Percentiles rank a stretch among this genome's conserved stretches.
These are phyloP conservation scores for Hippophae gyantsensis DNA, from an alignment of 306 rosid genomes.

Conservation along the genomic window DNA sequence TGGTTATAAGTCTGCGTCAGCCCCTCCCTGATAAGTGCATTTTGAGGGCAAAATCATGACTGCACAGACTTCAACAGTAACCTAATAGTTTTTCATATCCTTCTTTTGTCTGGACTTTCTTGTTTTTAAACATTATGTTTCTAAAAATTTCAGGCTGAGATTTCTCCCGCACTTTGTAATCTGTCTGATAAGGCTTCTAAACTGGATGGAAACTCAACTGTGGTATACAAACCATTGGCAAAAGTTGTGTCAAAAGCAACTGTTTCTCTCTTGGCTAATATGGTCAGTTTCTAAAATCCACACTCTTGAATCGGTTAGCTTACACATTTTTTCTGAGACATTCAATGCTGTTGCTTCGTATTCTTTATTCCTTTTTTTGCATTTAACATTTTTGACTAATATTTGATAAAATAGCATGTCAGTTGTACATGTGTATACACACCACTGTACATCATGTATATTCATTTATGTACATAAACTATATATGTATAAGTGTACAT, in stretches of 20 bases:
- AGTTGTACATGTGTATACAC: too few species aligned
- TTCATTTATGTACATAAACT: too few species aligned
- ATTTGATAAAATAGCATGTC: too few species aligned
- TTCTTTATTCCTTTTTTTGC: too few species aligned
- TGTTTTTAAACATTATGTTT: conserved; percentile 17
- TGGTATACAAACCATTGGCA: conserved; percentile 75
- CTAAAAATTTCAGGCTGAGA: conserved; percentile 39
- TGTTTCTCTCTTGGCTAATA: conserved; percentile 67
- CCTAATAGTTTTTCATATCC: conserved; percentile 8
- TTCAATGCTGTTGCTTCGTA: too few species aligned
- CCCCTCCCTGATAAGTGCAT: too few species aligned
- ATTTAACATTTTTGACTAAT: too few species aligned
- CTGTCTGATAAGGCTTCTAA: conserved; percentile 35
- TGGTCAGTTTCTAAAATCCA: conserved; percentile 39
- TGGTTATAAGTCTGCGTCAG: too few species aligned
- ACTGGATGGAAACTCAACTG: conserved; percentile 39
- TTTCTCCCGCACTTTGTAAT: conserved; percentile 24
- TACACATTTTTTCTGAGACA: neutral
- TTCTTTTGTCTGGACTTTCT: conserved; percentile 11
- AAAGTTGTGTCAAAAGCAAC: conserved; percentile 73
- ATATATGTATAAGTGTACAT: too few species aligned
- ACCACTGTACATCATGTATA: too few species aligned
- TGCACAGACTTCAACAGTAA: neutral
- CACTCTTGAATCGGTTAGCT: neutral
- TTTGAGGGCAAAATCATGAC: too few species aligned